A percentile compares a stretch with the other conserved stretches of the same genome.
phyloP scores from a whole-genome alignment of 768 basidiomycete species.

The Daedaleopsis nitida region DNA sequence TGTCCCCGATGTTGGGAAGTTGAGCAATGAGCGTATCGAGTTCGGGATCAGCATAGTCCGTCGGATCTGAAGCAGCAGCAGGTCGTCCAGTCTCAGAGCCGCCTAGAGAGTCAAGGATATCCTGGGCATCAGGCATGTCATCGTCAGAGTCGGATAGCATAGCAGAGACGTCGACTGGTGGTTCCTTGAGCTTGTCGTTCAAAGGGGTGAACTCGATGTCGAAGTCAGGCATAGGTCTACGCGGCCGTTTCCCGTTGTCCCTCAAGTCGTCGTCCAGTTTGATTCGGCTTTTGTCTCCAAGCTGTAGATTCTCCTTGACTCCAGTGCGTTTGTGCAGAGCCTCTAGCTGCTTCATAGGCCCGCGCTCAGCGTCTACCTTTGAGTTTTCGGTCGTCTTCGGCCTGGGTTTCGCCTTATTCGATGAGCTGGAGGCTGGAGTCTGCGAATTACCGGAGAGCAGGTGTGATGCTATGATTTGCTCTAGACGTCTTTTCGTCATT shows the following conservation, averaged over 20 bases:
- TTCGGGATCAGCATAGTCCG: conserved; percentile 45
- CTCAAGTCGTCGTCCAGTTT: conserved; percentile 39
- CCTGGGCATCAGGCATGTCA: conserved; percentile 36
- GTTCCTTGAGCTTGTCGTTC: not conserved
- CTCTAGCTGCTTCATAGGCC: conserved; percentile 42
- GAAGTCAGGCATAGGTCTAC: conserved; percentile 41
- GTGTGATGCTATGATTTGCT: conserved; percentile 15
- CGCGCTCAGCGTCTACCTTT: conserved; percentile 31
- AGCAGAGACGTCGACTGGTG: not conserved
- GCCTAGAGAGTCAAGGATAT: conserved; percentile 35
- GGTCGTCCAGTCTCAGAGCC: conserved; percentile 7
- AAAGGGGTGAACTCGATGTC: conserved; percentile 51
- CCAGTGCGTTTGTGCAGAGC: conserved; percentile 44
- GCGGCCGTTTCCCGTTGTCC: not conserved
- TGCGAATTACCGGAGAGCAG: not conserved
- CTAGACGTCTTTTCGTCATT: conserved; percentile 34
- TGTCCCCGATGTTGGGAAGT: conserved; percentile 18
- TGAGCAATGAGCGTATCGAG: conserved; percentile 45
- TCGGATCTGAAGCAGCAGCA: conserved; percentile 28
- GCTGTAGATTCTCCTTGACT: conserved; percentile 35
- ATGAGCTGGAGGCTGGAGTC: not conserved
- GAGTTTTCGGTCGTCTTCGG: conserved; percentile 10
- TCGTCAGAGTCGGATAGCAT: conserved; percentile 33
- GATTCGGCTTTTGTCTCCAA: conserved; percentile 42
- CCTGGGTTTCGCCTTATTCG: conserved; percentile 23